phyloP scores from a whole-genome alignment of 106 monocot genomes.

The Gastrodia elata region DNA sequence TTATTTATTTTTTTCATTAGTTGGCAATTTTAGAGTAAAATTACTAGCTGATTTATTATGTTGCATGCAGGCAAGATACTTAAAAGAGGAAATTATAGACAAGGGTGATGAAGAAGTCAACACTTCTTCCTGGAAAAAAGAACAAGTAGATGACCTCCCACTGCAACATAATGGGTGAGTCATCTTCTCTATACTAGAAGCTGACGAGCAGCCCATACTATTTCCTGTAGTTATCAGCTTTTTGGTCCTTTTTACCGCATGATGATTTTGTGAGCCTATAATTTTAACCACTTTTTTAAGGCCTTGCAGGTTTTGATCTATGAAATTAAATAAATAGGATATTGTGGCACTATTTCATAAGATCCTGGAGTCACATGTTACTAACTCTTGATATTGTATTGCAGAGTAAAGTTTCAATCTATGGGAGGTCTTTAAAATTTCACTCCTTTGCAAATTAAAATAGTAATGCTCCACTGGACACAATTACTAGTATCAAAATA shows the following conservation, averaged over 20 bases:
- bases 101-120: neutral
- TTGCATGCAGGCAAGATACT: constrained; percentile 3
- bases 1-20: neutral
- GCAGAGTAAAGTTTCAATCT: no score
- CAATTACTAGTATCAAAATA: neutral
- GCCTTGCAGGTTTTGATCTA: neutral
- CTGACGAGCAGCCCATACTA: neutral
- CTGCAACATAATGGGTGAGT: constrained; percentile 1
- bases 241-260: neutral
- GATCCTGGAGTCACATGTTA: no score
- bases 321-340: neutral
- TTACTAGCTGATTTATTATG: neutral
- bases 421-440: neutral
- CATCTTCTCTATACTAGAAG: neutral
- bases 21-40: neutral
- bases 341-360: no score
- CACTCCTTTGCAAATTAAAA: neutral
- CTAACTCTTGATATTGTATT: no score
- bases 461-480: neutral
- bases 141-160: neutral
- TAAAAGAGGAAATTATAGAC: constrained; percentile 1
- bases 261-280: neutral
- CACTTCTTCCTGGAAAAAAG: constrained; percentile 2
- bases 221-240: neutral
- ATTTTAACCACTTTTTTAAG: neutral